phyloP scores from a whole-genome alignment of 2,329 filamentous ascomycete genomes.

The Monilinia vaccinii-corymbosi region DNA sequence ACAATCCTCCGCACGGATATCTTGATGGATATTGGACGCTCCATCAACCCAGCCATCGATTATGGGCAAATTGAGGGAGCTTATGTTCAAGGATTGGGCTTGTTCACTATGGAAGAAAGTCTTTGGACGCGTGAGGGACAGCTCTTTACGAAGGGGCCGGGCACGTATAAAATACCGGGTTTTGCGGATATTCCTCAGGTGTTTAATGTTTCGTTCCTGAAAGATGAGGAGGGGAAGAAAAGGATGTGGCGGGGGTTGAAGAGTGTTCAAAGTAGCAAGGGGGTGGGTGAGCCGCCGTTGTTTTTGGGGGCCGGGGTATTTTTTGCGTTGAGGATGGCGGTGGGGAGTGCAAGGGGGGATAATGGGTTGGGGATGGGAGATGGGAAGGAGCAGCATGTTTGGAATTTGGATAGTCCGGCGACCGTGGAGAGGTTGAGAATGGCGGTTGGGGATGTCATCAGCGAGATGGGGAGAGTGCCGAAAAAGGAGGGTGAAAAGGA shows the following conservation, averaged over 20 bases:
- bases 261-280: conserved; percentile 44
- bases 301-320: conserved; percentile 45
- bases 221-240: conserved; percentile 33
- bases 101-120: conserved; percentile 70
- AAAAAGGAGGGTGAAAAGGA: conserved; percentile 23
- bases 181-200: conserved; percentile 80
- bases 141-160: conserved; percentile 56
- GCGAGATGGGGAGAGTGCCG: conserved; percentile 26
- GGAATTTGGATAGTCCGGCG: conserved; percentile 40
- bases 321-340: conserved; percentile 44
- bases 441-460: conserved; percentile 29
- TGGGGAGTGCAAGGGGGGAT: conserved; percentile 41
- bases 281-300: conserved; percentile 53
- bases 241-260: conserved; percentile 40
- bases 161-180: conserved; percentile 78
- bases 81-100: conserved; percentile 69
- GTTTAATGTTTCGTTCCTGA: conserved; percentile 32
- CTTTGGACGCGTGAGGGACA: conserved; percentile 54
- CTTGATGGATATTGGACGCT: conserved; percentile 90
- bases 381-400: conserved; percentile 34
- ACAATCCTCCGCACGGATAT: conserved; percentile 82
- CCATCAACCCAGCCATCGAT: conserved; percentile 61
- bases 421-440: conserved; percentile 41
- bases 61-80: conserved; percentile 80
- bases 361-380: conserved; percentile 37